Percentiles rank a stretch among this genome's conserved stretches.
Evolutionary conservation across 1,284 basidiomycete species (phyloP).

Genomic region (Cystobasidium pallidum): DNA sequence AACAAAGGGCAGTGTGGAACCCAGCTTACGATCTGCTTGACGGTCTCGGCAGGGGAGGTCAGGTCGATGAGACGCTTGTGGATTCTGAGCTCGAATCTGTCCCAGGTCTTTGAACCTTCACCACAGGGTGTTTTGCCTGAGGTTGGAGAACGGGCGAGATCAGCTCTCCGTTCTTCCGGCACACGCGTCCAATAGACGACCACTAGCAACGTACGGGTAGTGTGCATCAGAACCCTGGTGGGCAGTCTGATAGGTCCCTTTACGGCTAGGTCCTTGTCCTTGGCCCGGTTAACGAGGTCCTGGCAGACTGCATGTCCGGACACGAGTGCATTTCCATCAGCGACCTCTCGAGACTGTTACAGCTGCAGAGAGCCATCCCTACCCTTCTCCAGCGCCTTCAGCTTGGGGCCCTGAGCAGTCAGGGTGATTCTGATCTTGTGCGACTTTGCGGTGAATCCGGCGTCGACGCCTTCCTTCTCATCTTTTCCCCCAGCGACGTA

Average conservation of each 20-base stretch:
- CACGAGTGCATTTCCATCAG: neutral
- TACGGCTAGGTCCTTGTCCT: constrained; percentile 99
- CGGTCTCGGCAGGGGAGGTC: constrained; percentile 96
- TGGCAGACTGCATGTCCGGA: constrained; percentile 71
- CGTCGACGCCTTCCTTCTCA: constrained; percentile 95
- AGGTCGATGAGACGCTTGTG: constrained; percentile 99
- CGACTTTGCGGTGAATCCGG: constrained; percentile 86
- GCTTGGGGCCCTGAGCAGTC: constrained; percentile 81
- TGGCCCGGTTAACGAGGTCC: constrained; percentile 97
- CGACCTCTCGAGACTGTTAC: neutral
- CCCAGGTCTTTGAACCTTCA: constrained; percentile 99
- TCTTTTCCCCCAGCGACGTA: constrained; percentile 91
- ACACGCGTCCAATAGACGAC: too few species aligned
- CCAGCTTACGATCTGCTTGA: constrained; percentile 93
- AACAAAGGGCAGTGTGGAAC: neutral
- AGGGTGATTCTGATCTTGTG: constrained; percentile 99
- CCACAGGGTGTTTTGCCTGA: constrained; percentile 76
- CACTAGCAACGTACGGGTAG: constrained; percentile 86
- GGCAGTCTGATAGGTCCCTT: constrained; percentile 99
- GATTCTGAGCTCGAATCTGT: constrained; percentile 98
- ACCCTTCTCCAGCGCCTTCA: constrained; percentile 99
- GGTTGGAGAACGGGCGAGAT: neutral
- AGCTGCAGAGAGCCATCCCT: constrained; percentile 54
- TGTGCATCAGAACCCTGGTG: constrained; percentile 96
- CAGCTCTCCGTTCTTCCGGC: too few species aligned